Conservation (phyloP, 768 basidiomycete species). For the Rhodotorula graminis region DNA sequence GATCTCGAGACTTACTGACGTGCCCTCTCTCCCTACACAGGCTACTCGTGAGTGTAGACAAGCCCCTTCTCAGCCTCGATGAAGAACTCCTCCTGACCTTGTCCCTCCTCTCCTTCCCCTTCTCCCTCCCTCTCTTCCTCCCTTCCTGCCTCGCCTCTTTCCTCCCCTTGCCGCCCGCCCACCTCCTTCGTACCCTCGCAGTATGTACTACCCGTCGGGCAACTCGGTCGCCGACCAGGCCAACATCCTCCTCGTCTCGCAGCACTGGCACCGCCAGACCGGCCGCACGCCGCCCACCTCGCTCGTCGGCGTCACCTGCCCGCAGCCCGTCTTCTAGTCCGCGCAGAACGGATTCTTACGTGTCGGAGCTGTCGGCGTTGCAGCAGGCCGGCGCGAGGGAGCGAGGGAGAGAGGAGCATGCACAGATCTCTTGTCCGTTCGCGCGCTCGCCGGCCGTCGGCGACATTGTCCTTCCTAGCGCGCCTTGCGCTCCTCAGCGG, state of each 20-base stretch:
- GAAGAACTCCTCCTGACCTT: neutral
- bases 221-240: constrained; percentile 3
- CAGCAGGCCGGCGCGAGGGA: too few species aligned
- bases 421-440: too few species aligned
- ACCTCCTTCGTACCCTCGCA: neutral
- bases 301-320: constrained; percentile 20
- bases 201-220: constrained; percentile 30
- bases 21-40: neutral
- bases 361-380: too few species aligned
- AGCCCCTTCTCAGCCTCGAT: too few species aligned
- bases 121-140: too few species aligned
- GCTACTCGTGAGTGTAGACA: neutral
- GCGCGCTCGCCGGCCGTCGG: too few species aligned
- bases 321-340: constrained; percentile 23
- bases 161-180: neutral
- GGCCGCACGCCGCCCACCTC: constrained; percentile 9
- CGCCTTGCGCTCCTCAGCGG: too few species aligned
- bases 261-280: constrained; percentile 29
- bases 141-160: too few species aligned
- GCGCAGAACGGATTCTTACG: too few species aligned
- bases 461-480: too few species aligned
- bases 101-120: too few species aligned
- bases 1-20: neutral
- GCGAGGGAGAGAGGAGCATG: too few species aligned
- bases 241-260: constrained; percentile 20